phyloP scores from a whole-genome alignment of 371 early-diverging fungal species.

The Quaeritorhiza haematococci region DNA sequence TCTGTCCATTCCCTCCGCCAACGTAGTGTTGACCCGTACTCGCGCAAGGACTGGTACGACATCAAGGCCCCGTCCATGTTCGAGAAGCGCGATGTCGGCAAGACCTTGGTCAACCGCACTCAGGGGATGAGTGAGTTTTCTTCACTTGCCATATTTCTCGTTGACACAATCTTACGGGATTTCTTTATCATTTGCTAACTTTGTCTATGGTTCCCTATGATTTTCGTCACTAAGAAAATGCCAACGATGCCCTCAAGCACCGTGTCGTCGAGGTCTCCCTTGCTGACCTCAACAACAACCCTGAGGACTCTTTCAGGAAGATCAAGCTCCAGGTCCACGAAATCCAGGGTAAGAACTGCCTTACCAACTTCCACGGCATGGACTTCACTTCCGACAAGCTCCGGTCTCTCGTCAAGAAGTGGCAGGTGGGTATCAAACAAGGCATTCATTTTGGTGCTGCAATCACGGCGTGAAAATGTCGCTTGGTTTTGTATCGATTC shows the following conservation, averaged over 20 bases:
- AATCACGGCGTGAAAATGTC: too few species aligned
- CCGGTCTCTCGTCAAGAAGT: constrained; percentile 99
- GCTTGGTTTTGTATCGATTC: neutral
- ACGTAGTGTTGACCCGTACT: constrained; percentile 84
- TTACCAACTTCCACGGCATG: constrained; percentile 99
- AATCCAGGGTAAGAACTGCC: constrained; percentile 97
- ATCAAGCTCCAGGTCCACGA: constrained; percentile 97
- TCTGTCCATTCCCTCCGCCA: too few species aligned
- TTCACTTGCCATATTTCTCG: neutral
- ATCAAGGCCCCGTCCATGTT: constrained; percentile 97
- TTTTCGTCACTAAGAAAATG: constrained; percentile 63
- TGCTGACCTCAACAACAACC: constrained; percentile 94
- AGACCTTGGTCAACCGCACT: constrained; percentile 99
- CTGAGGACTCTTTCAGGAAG: constrained; percentile 96
- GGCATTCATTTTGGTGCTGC: neutral
- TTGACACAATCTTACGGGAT: neutral
- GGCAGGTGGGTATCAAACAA: constrained; percentile 67
- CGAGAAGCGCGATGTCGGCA: constrained; percentile 89
- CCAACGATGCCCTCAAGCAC: constrained; percentile 93
- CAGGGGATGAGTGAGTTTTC: constrained; percentile 87
- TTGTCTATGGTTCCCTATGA: too few species aligned
- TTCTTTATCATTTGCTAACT: constrained; percentile 3
- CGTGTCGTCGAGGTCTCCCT: constrained; percentile 98
- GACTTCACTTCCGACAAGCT: constrained; percentile 99
- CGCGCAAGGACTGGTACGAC: constrained; percentile 99